Evolutionary conservation across 108 stramenopile genomes (phyloP).

Genomic region (Discostella pseudostelligera): DNA sequence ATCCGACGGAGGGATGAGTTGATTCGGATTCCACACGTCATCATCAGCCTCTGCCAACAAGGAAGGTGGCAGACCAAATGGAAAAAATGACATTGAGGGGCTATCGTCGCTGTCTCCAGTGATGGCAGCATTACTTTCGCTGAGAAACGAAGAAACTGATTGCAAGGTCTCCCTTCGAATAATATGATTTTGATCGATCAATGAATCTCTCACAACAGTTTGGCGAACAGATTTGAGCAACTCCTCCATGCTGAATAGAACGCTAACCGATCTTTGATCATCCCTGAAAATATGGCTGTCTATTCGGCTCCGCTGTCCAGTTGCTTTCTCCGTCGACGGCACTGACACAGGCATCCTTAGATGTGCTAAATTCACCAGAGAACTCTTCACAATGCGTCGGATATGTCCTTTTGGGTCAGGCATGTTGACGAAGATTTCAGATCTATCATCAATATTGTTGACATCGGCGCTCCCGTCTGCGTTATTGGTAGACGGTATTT

Average conservation of each 20-base stretch:
- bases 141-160: slow-evolving; percentile 12
- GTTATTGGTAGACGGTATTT: neutral
- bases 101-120: neutral
- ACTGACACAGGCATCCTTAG: slow-evolving; percentile 16
- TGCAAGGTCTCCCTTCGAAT: too few species aligned
- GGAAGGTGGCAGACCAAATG: slow-evolving; percentile 24
- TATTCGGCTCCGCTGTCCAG: neutral
- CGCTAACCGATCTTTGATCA: neutral
- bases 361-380: slow-evolving; percentile 17
- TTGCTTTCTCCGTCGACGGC: slow-evolving; percentile 3
- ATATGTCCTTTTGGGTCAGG: slow-evolving; percentile 14
- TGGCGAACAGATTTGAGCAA: slow-evolving; percentile 34
- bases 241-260: slow-evolving; percentile 29
- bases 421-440: slow-evolving; percentile 29
- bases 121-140: neutral
- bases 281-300: slow-evolving; percentile 6
- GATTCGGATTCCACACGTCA: slow-evolving; percentile 27
- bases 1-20: neutral
- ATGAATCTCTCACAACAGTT: too few species aligned
- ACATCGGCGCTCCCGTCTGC: neutral
- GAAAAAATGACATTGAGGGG: slow-evolving; percentile 2
- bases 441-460: slow-evolving; percentile 15
- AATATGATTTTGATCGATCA: too few species aligned
- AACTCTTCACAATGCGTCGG: slow-evolving; percentile 28
- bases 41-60: slow-evolving; percentile 34